Evolutionary conservation across 495 filamentous ascomycete genomes (phyloP).

Genomic region (Podospora pseudoanserina): DNA sequence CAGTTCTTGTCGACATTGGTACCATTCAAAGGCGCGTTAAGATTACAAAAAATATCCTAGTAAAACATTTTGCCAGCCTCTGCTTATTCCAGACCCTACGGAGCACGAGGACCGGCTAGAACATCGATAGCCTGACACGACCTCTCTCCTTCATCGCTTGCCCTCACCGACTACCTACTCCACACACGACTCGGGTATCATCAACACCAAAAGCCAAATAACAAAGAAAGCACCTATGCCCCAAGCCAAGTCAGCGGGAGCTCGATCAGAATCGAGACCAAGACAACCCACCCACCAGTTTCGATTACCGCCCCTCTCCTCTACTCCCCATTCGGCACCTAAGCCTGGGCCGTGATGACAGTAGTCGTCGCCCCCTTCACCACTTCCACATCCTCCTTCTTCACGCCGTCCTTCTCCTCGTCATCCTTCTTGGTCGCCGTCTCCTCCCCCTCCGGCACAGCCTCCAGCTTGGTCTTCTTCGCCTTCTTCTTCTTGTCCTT

Average conservation of each 20-base stretch:
- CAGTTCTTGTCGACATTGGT: background rate
- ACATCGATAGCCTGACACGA: background rate
- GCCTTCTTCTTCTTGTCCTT: constrained; percentile 1
- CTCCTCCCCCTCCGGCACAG: background rate
- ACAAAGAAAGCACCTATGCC: background rate
- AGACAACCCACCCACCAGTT: background rate
- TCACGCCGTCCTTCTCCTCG: background rate
- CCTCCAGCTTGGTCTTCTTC: constrained; percentile 3
- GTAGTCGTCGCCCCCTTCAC: background rate
- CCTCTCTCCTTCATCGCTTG: background rate
- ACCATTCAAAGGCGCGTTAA: background rate
- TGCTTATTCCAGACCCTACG: background rate
- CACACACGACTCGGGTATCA: constrained; percentile 1
- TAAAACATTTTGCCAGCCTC: background rate
- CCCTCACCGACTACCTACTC: background rate
- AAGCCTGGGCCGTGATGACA: background rate
- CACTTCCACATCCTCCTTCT: background rate
- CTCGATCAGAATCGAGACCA: background rate
- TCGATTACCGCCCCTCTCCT: background rate
- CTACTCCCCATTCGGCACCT: background rate
- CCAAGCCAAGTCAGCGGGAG: background rate
- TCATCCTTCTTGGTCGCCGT: background rate
- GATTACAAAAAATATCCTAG: background rate
- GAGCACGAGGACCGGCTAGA: background rate
- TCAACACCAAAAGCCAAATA: background rate